A percentile compares a stretch with the other conserved stretches of the same genome.
These are phyloP conservation scores for Fistulinella prunicolor DNA, from an alignment of 768 basidiomycete genomes.

Conservation along the genomic window DNA sequence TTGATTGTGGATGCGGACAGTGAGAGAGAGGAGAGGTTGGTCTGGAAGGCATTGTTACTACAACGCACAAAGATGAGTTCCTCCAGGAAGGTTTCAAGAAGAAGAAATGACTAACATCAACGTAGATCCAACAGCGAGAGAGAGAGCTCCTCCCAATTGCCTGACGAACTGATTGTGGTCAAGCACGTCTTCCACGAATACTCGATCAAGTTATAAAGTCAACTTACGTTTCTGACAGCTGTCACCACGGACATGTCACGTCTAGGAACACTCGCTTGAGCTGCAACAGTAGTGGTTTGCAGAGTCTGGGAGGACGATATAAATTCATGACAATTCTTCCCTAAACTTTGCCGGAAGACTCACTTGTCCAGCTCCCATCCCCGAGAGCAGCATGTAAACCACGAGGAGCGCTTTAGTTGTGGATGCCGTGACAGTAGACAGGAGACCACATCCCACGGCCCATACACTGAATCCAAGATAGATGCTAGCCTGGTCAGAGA, in stretches of 20 bases:
- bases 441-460: conserved; percentile 65
- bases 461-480: conserved; percentile 64
- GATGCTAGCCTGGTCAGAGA: conserved; percentile 27
- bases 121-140: conserved; percentile 59
- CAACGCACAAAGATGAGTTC: neutral
- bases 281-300: conserved; percentile 66
- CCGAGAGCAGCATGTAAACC: conserved; percentile 58
- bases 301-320: conserved; percentile 40
- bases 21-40: conserved; percentile 37
- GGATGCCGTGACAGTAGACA: conserved; percentile 57
- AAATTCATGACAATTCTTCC: neutral
- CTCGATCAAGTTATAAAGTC: neutral
- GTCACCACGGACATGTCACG: conserved; percentile 79
- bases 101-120: conserved; percentile 40
- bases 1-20: conserved; percentile 39
- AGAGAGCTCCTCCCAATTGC: conserved; percentile 65
- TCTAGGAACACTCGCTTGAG: conserved; percentile 67
- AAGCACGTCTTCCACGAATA: neutral
- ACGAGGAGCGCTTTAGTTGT: conserved; percentile 52
- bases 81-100: conserved; percentile 1
- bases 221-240: conserved; percentile 55
- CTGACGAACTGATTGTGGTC: conserved; percentile 52
- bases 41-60: conserved; percentile 48
- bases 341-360: conserved; percentile 14
- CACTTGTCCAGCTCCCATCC: conserved; percentile 59